Percentiles rank a stretch among this genome's conserved stretches.
Evolutionary conservation across 2,329 filamentous ascomycete genomes (phyloP).

Genomic region (Madurella mycetomatis): DNA sequence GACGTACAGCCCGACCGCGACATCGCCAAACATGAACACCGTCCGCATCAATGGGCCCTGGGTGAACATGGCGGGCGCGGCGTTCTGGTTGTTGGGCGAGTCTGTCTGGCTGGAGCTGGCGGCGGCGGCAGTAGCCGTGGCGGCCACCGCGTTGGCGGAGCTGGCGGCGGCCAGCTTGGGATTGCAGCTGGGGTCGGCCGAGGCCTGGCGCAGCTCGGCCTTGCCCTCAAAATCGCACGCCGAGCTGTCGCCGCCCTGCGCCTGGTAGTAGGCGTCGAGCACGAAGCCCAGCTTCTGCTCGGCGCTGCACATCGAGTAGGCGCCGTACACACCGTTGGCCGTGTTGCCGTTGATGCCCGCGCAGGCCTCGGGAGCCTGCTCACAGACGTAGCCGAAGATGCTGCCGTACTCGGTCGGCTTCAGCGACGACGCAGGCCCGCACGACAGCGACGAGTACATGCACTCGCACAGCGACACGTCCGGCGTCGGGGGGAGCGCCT

Average conservation of each 20-base stretch:
- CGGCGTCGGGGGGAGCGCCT: constrained; percentile 73
- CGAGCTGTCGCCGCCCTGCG: constrained; percentile 46
- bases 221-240: constrained; percentile 71
- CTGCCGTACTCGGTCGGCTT: constrained; percentile 55
- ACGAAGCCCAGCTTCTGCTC: constrained; percentile 69
- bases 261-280: constrained; percentile 67
- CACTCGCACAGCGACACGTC: constrained; percentile 77
- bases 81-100: constrained; percentile 25
- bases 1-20: constrained; percentile 48
- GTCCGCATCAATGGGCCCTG: constrained; percentile 27
- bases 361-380: constrained; percentile 52
- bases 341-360: constrained; percentile 64
- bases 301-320: constrained; percentile 71
- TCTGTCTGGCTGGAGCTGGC: constrained; percentile 28
- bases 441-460: constrained; percentile 72
- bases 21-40: constrained; percentile 43
- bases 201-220: constrained; percentile 51
- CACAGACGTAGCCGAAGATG: constrained; percentile 74
- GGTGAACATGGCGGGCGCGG: neutral
- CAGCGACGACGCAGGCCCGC: constrained; percentile 59
- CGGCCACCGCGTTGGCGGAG: constrained; percentile 45
- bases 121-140: constrained; percentile 41
- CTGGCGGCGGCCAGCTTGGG: constrained; percentile 60
- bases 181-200: too few species aligned
- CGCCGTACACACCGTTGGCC: constrained; percentile 65